A percentile compares a stretch with the other conserved stretches of the same genome.
Conservation (phyloP, 371 early-diverging fungal genomes). For the Mucor racemosus region DNA sequence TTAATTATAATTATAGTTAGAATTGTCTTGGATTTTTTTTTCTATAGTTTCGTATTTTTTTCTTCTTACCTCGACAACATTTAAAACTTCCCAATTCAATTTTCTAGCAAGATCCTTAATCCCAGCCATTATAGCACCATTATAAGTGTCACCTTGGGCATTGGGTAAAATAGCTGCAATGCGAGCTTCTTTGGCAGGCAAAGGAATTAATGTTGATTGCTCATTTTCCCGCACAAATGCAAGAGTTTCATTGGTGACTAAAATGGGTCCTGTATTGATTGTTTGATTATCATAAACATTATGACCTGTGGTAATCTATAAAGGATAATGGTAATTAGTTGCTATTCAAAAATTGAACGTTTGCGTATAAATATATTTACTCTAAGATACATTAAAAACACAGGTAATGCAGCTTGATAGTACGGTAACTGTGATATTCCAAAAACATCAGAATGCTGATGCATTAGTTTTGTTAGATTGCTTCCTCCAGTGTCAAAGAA, state of each 20-base stretch:
- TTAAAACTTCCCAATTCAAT: slow-evolving; percentile 35
- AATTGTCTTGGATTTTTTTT: neutral
- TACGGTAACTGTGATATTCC: slow-evolving; percentile 54
- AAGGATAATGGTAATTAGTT: too few relatives aligned
- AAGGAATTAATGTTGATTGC: slow-evolving; percentile 37
- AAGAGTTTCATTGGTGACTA: slow-evolving; percentile 35
- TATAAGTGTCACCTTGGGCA: slow-evolving; percentile 34
- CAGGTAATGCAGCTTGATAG: slow-evolving; percentile 55
- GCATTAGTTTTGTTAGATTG: slow-evolving; percentile 30
- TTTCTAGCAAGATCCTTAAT: slow-evolving; percentile 25
- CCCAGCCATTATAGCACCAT: slow-evolving; percentile 29
- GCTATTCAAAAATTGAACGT: too few relatives aligned
- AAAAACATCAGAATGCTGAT: slow-evolving; percentile 31
- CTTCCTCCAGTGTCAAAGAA: slow-evolving; percentile 27
- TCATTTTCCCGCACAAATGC: slow-evolving; percentile 25
- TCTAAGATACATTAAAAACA: slow-evolving; percentile 51
- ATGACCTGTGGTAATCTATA: slow-evolving; percentile 41
- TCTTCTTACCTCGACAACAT: slow-evolving; percentile 19
- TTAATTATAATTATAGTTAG: neutral
- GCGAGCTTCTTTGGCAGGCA: slow-evolving; percentile 17
- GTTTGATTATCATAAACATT: slow-evolving; percentile 36
- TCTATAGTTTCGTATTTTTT: neutral
- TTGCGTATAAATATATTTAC: too few relatives aligned
- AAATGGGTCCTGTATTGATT: slow-evolving; percentile 35
- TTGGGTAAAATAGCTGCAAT: slow-evolving; percentile 30